Percentiles rank a stretch among this genome's conserved stretches.
Conservation (phyloP, 2,329 filamentous ascomycete species). For the Metarhizium anisopliae region DNA sequence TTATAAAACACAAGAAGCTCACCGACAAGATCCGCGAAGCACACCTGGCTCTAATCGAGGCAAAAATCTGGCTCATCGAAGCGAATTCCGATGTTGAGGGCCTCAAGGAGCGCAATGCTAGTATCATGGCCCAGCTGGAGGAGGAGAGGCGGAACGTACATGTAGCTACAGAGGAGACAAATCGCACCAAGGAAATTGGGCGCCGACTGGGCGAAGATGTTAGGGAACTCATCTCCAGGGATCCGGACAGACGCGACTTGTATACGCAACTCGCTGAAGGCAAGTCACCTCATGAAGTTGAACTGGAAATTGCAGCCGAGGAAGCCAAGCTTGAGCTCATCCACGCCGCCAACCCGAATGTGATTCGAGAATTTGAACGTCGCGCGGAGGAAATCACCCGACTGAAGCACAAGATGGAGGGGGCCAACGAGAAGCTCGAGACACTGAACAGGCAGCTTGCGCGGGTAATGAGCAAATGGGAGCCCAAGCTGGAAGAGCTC, state of each 20-base stretch:
- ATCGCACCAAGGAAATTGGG: constrained; percentile 26
- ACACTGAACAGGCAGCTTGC: constrained; percentile 49
- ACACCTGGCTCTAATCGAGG: constrained; percentile 58
- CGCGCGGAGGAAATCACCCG: constrained; percentile 62
- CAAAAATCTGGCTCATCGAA: constrained; percentile 65
- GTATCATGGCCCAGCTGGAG: constrained; percentile 46
- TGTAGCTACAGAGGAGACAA: constrained; percentile 28
- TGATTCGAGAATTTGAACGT: constrained; percentile 69
- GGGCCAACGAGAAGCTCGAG: constrained; percentile 45
- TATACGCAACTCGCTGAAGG: constrained; percentile 35
- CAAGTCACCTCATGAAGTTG: constrained; percentile 54
- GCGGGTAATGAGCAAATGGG: constrained; percentile 65
- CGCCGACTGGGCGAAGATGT: constrained; percentile 25
- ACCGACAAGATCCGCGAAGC: constrained; percentile 54
- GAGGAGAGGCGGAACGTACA: constrained; percentile 28
- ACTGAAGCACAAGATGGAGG: constrained; percentile 47
- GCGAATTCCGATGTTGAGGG: constrained; percentile 69
- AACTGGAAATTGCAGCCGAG: constrained; percentile 65
- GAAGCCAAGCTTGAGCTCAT: constrained; percentile 70
- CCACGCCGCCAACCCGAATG: constrained; percentile 64
- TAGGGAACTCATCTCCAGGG: constrained; percentile 27
- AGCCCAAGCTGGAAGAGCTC: constrained; percentile 71
- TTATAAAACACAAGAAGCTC: constrained; percentile 44
- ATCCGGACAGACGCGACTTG: constrained; percentile 29
- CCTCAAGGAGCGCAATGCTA: constrained; percentile 55